These are phyloP conservation scores for Trichoderma hamatum DNA, from an alignment of 2,329 filamentous ascomycete species.

Conservation along the genomic window DNA sequence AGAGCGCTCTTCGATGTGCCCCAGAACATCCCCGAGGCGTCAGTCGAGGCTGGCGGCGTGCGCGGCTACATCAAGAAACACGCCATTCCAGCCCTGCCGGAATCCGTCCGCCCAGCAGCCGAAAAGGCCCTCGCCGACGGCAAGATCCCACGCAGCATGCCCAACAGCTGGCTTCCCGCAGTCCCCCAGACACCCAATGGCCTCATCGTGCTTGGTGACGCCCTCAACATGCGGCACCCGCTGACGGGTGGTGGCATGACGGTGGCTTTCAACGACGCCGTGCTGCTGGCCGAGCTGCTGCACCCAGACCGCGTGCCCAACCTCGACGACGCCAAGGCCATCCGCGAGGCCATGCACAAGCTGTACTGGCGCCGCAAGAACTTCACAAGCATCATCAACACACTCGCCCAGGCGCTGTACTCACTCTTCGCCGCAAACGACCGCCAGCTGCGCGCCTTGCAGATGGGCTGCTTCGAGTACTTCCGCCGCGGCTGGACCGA, in stretches of 20 bases:
- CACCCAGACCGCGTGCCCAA: slow-evolving; percentile 68
- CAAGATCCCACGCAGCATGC: slow-evolving; percentile 81
- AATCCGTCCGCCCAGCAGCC: slow-evolving; percentile 72
- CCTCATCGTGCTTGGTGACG: slow-evolving; percentile 85
- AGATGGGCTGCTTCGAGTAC: slow-evolving; percentile 90
- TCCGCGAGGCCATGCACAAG: slow-evolving; percentile 67
- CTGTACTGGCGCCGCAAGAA: slow-evolving; percentile 90
- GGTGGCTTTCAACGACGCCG: slow-evolving; percentile 90
- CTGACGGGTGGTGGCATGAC: slow-evolving; percentile 98
- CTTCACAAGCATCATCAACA: slow-evolving; percentile 88
- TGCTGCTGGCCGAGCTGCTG: slow-evolving; percentile 75
- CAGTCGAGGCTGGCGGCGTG: slow-evolving; percentile 75
- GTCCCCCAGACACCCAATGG: slow-evolving; percentile 60
- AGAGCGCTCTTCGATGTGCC: slow-evolving; percentile 88
- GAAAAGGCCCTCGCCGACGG: slow-evolving; percentile 75
- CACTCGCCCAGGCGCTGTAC: slow-evolving; percentile 94
- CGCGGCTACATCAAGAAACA: slow-evolving; percentile 80
- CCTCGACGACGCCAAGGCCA: slow-evolving; percentile 66
- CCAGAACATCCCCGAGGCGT: slow-evolving; percentile 72
- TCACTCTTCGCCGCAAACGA: slow-evolving; percentile 86
- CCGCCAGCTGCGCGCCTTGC: slow-evolving; percentile 74
- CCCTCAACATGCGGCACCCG: slow-evolving; percentile 99
- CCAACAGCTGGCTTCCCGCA: slow-evolving; percentile 90
- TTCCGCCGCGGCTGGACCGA: slow-evolving; percentile 77
- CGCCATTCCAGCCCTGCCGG: slow-evolving; percentile 77